Evolutionary conservation across 129 eudicot genomes (phyloP).

Genomic region (Centaurea solstitialis): DNA sequence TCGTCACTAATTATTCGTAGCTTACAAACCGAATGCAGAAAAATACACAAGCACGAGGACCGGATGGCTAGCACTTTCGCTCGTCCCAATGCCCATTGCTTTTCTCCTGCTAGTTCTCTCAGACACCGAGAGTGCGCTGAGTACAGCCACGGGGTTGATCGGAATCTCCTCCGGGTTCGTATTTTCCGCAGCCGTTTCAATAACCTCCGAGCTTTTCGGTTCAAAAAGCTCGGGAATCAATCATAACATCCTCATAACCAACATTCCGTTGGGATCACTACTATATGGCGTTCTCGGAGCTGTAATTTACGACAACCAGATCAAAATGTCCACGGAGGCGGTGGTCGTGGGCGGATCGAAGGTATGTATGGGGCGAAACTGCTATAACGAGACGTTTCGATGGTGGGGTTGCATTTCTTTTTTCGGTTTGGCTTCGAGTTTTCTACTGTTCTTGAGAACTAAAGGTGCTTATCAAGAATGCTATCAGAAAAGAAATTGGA

Average conservation of each 20-base stretch:
- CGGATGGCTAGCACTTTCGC: conserved; percentile 60
- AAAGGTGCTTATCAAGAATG: conserved; percentile 43
- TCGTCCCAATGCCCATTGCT: conserved; percentile 62
- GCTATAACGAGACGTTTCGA: conserved; percentile 48
- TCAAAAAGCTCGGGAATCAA: conserved; percentile 55
- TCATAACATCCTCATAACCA: conserved; percentile 57
- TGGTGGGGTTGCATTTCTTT: conserved; percentile 59
- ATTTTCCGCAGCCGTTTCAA: conserved; percentile 66
- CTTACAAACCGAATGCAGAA: conserved; percentile 39
- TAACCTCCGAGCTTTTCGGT: conserved; percentile 75
- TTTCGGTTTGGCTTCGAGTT: conserved; percentile 52
- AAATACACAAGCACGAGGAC: conserved; percentile 46
- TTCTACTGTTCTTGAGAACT: conserved; percentile 56
- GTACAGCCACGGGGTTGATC: conserved; percentile 50
- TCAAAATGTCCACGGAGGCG: conserved; percentile 13
- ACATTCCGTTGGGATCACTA: conserved; percentile 48
- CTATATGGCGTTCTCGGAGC: conserved; percentile 50
- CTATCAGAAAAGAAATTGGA: conserved; percentile 17
- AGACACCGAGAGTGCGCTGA: conserved; percentile 25
- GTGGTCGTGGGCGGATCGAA: conserved; percentile 19
- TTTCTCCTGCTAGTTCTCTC: conserved; percentile 47
- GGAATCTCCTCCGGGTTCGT: conserved; percentile 61
- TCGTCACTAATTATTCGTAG: not conserved
- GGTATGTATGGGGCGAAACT: conserved; percentile 51
- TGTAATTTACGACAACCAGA: conserved; percentile 33